Evolutionary conservation across 768 basidiomycete genomes (phyloP), one percentile per base, ranked within the genome.

Genomic region (Auricularia sp.): DNA sequence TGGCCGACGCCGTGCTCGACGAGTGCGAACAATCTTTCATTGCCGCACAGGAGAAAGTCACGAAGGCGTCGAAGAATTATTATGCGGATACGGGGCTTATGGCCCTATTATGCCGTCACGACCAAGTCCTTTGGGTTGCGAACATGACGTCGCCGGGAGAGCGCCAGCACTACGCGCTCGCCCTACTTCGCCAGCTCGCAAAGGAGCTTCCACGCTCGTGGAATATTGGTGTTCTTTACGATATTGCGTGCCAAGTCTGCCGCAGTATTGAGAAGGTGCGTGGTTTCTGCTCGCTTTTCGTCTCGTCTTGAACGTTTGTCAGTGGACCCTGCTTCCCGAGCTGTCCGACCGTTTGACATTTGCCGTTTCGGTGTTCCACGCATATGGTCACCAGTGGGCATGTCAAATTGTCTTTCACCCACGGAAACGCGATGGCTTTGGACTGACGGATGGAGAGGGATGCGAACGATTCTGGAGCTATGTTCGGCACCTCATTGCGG

Each of bases 141-240:
- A 78, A 81, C 61, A 78, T 81, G 16, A 73, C 76, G 64, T 70
- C 76, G 1, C 71, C 77, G 12, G 75, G 78, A 3, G 74, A 79
- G 64, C 68, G 77, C 64, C 75, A 79, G 61, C 73, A 77, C n/a
- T 79, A 75, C 65, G 70, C 72, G 21, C 67, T 79, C 3, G 69
- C 77, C 0, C 68, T 79, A 0, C 66, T 80, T 7, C 64, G 74
- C 36, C 65, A 74, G 33, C 64, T 78, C 3, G 73, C 71, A 59
- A 62, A 62, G 0, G 61, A 72, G 0, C 61, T 80, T 1, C 80
- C 78, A 0, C 21, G 63, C 0, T 0, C 66, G 0, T 70, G 73
- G 12, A 77, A 71, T 1, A 67, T 76, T 6, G 60, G 67, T 1
- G 61, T 65, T 1, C 62, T 73, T 3, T 74, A 81, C 62, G 69